phyloP scores from a whole-genome alignment of 306 rosid species.

The Trifolium subterraneum region DNA sequence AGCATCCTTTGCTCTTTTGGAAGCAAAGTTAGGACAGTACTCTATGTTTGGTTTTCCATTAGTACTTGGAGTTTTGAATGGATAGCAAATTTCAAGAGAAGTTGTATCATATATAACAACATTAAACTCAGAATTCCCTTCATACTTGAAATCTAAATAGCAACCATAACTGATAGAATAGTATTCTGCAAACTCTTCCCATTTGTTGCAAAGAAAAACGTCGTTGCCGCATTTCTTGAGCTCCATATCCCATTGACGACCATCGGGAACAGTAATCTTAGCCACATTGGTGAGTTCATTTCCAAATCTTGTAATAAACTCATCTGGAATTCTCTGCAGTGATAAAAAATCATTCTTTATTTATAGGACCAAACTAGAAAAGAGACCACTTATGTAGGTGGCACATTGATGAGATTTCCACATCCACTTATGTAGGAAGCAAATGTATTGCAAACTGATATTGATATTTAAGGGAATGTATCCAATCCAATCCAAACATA shows the following conservation, averaged over 20 bases:
- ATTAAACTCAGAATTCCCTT: slow-evolving; percentile 39
- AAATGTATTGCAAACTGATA: too few relatives aligned
- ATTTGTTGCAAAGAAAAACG: slow-evolving; percentile 14
- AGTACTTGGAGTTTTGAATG: neutral
- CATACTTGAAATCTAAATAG: slow-evolving; percentile 30
- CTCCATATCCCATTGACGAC: slow-evolving; percentile 31
- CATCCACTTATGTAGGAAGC: too few relatives aligned
- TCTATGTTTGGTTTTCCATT: neutral
- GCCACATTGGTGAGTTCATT: slow-evolving; percentile 28
- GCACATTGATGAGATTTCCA: too few relatives aligned
- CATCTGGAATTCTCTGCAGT: slow-evolving; percentile 42
- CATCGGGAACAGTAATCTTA: slow-evolving; percentile 30
- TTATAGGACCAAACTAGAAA: neutral
- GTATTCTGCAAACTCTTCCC: slow-evolving; percentile 35
- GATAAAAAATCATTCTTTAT: neutral
- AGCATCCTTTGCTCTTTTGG: neutral
- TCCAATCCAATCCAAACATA: too few relatives aligned
- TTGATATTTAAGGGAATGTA: too few relatives aligned
- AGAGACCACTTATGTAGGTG: too few relatives aligned
- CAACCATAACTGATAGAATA: slow-evolving; percentile 32
- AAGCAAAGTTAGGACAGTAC: too few relatives aligned
- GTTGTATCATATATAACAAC: slow-evolving; percentile 39
- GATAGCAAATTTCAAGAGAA: slow-evolving; percentile 42
- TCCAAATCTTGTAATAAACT: slow-evolving; percentile 40
- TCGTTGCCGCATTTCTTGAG: slow-evolving; percentile 13